These are phyloP conservation scores for Botrytis squamosa DNA, from an alignment of 2,329 filamentous ascomycete species.

Conservation along the genomic window DNA sequence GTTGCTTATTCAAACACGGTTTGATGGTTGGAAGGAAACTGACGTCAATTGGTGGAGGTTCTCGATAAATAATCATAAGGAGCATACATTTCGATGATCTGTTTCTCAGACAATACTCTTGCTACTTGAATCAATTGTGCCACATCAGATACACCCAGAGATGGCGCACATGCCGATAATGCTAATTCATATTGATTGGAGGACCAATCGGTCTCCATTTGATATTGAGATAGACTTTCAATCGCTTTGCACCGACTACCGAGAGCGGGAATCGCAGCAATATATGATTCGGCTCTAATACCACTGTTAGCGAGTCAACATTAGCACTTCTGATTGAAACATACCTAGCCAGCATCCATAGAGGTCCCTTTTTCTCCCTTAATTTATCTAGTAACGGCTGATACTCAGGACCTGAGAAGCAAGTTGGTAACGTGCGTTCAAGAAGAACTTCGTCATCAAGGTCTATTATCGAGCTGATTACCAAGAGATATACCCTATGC, in stretches of 20 bases:
- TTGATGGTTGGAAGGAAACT: not conserved
- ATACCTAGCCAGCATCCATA: not conserved
- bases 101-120: not conserved
- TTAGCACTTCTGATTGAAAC: not conserved
- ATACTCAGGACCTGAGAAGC: not conserved
- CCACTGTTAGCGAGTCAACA: not conserved
- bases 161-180: not conserved
- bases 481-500: not conserved
- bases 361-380: not conserved
- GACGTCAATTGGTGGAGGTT: not conserved
- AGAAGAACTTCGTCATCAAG: not conserved
- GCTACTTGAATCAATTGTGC: not conserved
- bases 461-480: not conserved
- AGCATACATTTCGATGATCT: not conserved
- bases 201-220: not conserved
- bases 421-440: not conserved
- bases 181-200: not conserved
- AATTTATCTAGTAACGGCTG: not conserved
- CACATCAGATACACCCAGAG: not conserved
- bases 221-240: not conserved
- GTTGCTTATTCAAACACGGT: not conserved
- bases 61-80: not conserved
- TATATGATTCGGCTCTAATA: not conserved
- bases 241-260: not conserved
- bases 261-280: not conserved